Base-by-base conservation (phyloP, 352 stramenopile genomes). In the Phytopythium delawarense region DNA sequence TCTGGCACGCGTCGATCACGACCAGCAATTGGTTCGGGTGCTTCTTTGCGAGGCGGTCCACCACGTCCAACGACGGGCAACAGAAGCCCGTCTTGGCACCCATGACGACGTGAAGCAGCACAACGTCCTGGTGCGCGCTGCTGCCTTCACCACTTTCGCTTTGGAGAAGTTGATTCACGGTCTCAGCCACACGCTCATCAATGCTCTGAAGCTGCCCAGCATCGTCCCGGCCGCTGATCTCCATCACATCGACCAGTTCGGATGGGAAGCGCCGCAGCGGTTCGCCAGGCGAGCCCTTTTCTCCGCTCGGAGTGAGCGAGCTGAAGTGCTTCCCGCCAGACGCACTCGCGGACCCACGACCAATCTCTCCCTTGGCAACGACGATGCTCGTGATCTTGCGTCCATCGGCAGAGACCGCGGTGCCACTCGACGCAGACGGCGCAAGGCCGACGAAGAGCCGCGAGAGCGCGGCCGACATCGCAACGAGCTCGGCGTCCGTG, bases 1-100 rank as follows among this genome's bases (percentile, higher is more conserved):
- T 91, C 45, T 96, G 89, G 40, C 89, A 96, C 53, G 89, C 88
- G 49, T 96, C 89, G 23, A 96, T 66, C 30, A 96, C 88, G 11
- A 96, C 84, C 16, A 96, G 53, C 49, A 96, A 49, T 0, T 82
- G 79, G 52, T 90, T 88, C 30, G 74, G 71, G 68, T 92, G 92
- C 49, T 79, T 72, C 15, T 57, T 44, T 7, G 74, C 70, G 11
- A 96, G 70, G 30, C 56, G 48, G 35, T 91, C 70, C 3, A 93
- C 75, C 28, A 81, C 60, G 1, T 84, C 63, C 58, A 95, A 75
- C 16, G 82, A 91, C 20, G 89, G 89, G 56, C 78, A 94, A 40
- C 71, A 76, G 59, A 92, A 91, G 15, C 89, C 89, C 7, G 88
- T 96, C 63, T 96, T 96, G 21, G 89, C 76, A 35, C 89, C 89